Evolutionary conservation across 2,329 filamentous ascomycete genomes (phyloP), one percentile per base, ranked within the genome.

Genomic region (Alternaria ventricosa): DNA sequence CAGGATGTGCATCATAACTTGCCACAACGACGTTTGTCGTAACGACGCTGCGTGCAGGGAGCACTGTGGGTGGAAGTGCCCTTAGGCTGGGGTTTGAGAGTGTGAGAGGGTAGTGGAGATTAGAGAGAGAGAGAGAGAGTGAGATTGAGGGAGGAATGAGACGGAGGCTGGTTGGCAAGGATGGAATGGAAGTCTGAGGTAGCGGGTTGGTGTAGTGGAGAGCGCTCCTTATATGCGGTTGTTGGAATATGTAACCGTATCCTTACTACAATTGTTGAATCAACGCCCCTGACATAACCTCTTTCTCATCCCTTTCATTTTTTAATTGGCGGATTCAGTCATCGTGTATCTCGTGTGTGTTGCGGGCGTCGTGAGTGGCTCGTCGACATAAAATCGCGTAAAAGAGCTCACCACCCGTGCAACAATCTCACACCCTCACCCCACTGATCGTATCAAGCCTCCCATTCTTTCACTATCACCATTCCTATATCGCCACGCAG

Each of bases 61-160:
- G 78, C 81, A 20, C 60, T 64, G 41, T 23, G 12, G 47, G 13
- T 51, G 30, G 12, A 51, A 12, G 12, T 22, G 20, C 18, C 30
- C 27, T 30, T 51, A 51, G 28, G 4, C 47, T 36, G 15, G 33
- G 13, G 13, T n/a, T 36, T n/a, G 33, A 3, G 33, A 4, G 15
- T 36, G 7, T n/a, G 7, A 9, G 33, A 33, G 11, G 28, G 5
- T 5, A 30, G 6, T 30, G 28, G 28, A 27, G 25, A 30, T 30
- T 30, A 2, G 28, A 30, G 27, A 28, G 27, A 28, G 4, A 5
- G 27, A 12, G 27, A 1, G 11, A 12, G 12, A 6, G 28, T 7
- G 23, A 6, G 23, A 25, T 25, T 25, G 23, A 30, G 28, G 28
- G 6, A 36, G 33, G 33, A 5, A n/a, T n/a, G 33, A n/a, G 8